phyloP scores from a whole-genome alignment of 768 basidiomycete genomes.

The Zangia roseola region DNA sequence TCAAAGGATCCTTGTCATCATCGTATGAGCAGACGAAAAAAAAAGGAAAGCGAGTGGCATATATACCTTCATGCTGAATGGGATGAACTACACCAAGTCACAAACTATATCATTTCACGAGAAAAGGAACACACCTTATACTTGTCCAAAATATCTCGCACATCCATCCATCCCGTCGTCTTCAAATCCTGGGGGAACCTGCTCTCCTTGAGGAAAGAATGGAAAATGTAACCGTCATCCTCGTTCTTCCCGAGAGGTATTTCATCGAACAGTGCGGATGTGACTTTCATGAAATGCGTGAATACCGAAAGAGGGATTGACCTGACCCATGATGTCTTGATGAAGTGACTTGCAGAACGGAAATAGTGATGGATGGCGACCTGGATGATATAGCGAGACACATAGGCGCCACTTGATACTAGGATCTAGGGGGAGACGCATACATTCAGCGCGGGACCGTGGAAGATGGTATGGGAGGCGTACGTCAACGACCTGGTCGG shows the following conservation, averaged over 20 bases:
- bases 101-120: conserved; percentile 2
- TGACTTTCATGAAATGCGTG: conserved; percentile 59
- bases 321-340: conserved; percentile 75
- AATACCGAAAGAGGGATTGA: conserved; percentile 60
- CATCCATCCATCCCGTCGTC: conserved; percentile 59
- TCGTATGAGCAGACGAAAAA: conserved; percentile 3
- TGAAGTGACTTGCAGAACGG: conserved; percentile 66
- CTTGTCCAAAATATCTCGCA: conserved; percentile 65
- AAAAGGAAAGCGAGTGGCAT: conserved; percentile 7
- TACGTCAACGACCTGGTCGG: conserved; percentile 68
- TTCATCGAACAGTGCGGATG: conserved; percentile 57
- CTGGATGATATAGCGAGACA: conserved; percentile 78
- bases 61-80: conserved; percentile 71
- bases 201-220: conserved; percentile 66
- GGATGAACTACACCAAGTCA: conserved; percentile 59
- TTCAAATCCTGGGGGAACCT: conserved; percentile 59
- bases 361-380: conserved; percentile 80
- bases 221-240: conserved; percentile 70
- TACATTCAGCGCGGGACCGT: conserved; percentile 24
- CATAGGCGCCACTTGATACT: conserved; percentile 69
- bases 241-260: conserved; percentile 71
- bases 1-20: conserved; percentile 63
- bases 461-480: conserved; percentile 27
- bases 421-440: conserved; percentile 52
- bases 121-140: conserved; percentile 50